These are phyloP conservation scores for Zygnema cylindricum DNA, from an alignment of 139 green algal genomes.

Conservation along the genomic window DNA sequence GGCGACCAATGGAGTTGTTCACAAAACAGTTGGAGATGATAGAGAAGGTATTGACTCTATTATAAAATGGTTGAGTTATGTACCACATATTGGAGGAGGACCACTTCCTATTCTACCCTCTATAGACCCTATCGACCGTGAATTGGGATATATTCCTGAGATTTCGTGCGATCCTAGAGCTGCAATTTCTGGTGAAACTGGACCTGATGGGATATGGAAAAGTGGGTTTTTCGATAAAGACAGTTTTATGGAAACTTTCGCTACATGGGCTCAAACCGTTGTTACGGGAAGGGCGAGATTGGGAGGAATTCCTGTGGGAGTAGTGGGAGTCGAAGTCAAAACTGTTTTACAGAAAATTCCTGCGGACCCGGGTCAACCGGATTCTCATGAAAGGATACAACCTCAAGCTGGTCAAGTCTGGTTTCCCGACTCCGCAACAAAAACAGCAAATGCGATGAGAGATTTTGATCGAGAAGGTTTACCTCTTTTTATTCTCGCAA, in stretches of 20 bases:
- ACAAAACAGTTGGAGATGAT: slow-evolving; percentile 92
- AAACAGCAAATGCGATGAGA: slow-evolving; percentile 96
- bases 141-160: slow-evolving; percentile 65
- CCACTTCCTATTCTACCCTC: slow-evolving; percentile 66
- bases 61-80: slow-evolving; percentile 50
- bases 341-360: slow-evolving; percentile 83
- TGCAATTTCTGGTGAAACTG: slow-evolving; percentile 25
- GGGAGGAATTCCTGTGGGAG: slow-evolving; percentile 87
- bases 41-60: slow-evolving; percentile 72
- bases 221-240: slow-evolving; percentile 56
- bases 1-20: slow-evolving; percentile 92
- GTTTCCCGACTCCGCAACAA: slow-evolving; percentile 95
- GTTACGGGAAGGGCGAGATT: slow-evolving; percentile 91
- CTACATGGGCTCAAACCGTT: slow-evolving; percentile 92
- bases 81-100: slow-evolving; percentile 65
- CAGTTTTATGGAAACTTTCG: slow-evolving; percentile 49
- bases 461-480: slow-evolving; percentile 94
- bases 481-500: slow-evolving; percentile 96
- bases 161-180: slow-evolving; percentile 47
- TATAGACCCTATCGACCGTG: slow-evolving; percentile 74
- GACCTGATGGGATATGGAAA: background rate
- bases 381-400: slow-evolving; percentile 52
- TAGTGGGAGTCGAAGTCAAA: slow-evolving; percentile 92
- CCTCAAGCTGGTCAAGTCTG: slow-evolving; percentile 80
- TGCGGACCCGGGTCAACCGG: slow-evolving; percentile 89